Evolutionary conservation across 2,329 filamentous ascomycete species (phyloP).

Genomic region (Diplodia seriata): DNA sequence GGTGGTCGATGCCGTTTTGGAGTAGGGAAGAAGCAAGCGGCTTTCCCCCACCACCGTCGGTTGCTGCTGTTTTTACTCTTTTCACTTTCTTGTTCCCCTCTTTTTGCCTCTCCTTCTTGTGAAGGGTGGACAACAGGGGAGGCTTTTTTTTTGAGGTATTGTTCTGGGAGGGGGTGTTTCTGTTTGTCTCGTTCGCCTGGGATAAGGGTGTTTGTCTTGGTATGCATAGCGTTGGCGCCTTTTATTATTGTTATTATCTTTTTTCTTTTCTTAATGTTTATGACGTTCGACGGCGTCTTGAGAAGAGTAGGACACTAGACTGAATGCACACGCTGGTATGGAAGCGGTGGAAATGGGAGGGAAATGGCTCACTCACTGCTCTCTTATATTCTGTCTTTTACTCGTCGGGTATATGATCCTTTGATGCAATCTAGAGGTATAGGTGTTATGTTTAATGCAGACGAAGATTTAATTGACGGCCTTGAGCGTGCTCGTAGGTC

Average conservation of each 20-base stretch:
- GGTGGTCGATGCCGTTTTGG: constrained; percentile 15
- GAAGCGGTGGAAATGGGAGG: too few species aligned
- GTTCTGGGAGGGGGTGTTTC: neutral
- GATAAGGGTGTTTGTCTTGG: neutral
- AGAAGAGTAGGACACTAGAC: neutral
- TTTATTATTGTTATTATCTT: too few species aligned
- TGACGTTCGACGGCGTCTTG: neutral
- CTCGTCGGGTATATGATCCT: neutral
- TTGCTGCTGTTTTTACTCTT: neutral
- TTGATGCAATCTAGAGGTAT: neutral
- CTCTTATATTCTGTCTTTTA: neutral
- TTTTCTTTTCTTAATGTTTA: neutral
- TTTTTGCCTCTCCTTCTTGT: neutral
- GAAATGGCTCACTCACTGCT: neutral
- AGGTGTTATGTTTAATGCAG: neutral
- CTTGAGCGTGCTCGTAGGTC: too few species aligned
- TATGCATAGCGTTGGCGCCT: constrained; percentile 2
- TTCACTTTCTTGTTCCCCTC: neutral
- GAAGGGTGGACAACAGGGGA: neutral
- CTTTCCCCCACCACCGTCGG: too few species aligned
- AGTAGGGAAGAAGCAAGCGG: neutral
- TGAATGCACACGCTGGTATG: neutral
- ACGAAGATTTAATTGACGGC: neutral
- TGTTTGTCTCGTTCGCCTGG: neutral
- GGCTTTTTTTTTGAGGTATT: neutral